Evolutionary conservation across 2,329 filamentous ascomycete genomes (phyloP).

Genomic region (Microcyclosporella mali): DNA sequence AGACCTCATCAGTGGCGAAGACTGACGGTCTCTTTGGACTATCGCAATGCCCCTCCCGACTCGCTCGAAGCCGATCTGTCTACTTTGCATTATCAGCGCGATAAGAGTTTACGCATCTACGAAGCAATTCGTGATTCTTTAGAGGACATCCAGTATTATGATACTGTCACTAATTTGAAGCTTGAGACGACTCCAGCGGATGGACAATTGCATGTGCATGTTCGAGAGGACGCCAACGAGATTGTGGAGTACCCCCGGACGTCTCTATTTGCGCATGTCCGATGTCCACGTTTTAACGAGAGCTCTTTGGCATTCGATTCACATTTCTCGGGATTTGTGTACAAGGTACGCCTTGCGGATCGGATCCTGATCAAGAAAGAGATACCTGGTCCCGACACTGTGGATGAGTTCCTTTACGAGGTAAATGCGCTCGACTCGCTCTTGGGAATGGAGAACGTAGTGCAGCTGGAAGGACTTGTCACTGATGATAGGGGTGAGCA

Average conservation of each 20-base stretch:
- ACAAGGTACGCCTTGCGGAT: constrained; percentile 71
- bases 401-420: constrained; percentile 96
- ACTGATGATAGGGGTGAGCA: constrained; percentile 67
- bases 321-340: constrained; percentile 95
- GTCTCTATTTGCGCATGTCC: constrained; percentile 66
- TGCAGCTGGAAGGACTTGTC: constrained; percentile 80
- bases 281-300: constrained; percentile 56
- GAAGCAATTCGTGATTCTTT: constrained; percentile 89
- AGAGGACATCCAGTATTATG: constrained; percentile 89
- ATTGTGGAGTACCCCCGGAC: constrained; percentile 79
- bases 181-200: constrained; percentile 79
- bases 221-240: constrained; percentile 95
- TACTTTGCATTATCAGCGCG: constrained; percentile 72
- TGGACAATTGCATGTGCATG: constrained; percentile 85
- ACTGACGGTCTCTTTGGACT: constrained; percentile 90
- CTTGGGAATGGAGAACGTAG: constrained; percentile 66
- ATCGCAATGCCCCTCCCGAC: constrained; percentile 68
- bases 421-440: constrained; percentile 87
- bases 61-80: constrained; percentile 82
- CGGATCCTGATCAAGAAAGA: constrained; percentile 88
- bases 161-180: constrained; percentile 92
- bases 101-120: constrained; percentile 90
- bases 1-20: constrained; percentile 72
- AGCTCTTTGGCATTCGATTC: constrained; percentile 75
- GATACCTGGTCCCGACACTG: constrained; percentile 88